A percentile compares a stretch with the other conserved stretches of the same genome.
Evolutionary conservation across 768 basidiomycete species (phyloP).

Genomic region (Clathrus columnatus): DNA sequence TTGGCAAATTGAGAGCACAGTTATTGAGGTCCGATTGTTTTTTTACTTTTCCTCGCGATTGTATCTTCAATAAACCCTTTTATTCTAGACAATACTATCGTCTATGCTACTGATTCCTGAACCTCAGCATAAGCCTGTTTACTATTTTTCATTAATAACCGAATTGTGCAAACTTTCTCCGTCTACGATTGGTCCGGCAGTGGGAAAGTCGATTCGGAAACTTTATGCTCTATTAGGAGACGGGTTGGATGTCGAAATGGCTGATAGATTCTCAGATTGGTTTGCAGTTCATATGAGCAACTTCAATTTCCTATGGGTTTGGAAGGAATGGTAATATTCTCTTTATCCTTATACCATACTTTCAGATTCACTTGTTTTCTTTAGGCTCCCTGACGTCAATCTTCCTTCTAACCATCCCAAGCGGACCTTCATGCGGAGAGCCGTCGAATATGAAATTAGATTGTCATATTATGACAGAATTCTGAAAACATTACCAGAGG

Average conservation of each 20-base stretch:
- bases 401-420: constrained; percentile 74
- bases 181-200: constrained; percentile 85
- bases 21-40: constrained; percentile 60
- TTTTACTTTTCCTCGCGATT: neutral
- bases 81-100: constrained; percentile 59
- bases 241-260: constrained; percentile 79
- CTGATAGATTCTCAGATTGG: constrained; percentile 86
- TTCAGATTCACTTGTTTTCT: neutral
- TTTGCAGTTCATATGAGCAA: constrained; percentile 95
- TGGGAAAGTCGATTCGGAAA: constrained; percentile 90
- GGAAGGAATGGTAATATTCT: constrained; percentile 79
- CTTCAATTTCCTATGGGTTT: constrained; percentile 97
- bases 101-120: constrained; percentile 70
- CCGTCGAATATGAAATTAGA: constrained; percentile 83
- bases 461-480: constrained; percentile 92
- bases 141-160: constrained; percentile 81
- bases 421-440: constrained; percentile 77
- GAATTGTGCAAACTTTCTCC: constrained; percentile 95
- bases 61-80: neutral
- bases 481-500: constrained; percentile 75
- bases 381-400: constrained; percentile 84
- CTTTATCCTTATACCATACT: neutral
- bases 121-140: constrained; percentile 67
- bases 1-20: constrained; percentile 82
- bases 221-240: constrained; percentile 73